Base-by-base conservation (phyloP, 192 early-diverging fungal genomes). In the Podila horticola region DNA sequence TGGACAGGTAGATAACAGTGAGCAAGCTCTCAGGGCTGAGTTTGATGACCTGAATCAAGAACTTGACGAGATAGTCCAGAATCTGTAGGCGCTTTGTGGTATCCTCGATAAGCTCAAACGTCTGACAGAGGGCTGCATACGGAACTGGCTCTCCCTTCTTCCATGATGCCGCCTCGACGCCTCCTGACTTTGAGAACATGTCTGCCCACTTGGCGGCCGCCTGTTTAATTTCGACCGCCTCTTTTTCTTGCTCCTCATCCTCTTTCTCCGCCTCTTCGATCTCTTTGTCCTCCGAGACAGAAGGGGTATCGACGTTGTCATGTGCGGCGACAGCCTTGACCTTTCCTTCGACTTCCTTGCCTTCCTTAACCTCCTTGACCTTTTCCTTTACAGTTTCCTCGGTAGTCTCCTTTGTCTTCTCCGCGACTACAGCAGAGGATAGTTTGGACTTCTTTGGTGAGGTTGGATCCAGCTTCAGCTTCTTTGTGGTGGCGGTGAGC, bases 31-130 rank as follows among this genome's bases (percentile, higher is more conserved):
- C 74, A 0, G 95, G 92, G 26, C 85, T 90, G 20, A 74, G 70
- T 38, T 88, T 72, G 33, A 97, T 93, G 26, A 95, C 91, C 26
- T 79, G 63, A 10, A 81, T 63, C 64, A 97, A 92, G 62, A 97
- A 92, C 9, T 90, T 84, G 19, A 91, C 92, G 57, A 96, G 72
- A 73, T 86, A 87, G 38, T 91, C 89, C 13, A 88, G 83, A 63
- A 96, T 97, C 71, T 93, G 89, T 28, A 95, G 84, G 58, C 96
- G 86, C 82, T 98, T 98, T 38, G 97, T 96, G 7, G 96, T 98
- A 13, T 79, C 88, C 74, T 96, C 97, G 66, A 96, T 93, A 30
- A 82, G 65, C 58, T 96, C 97, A 82, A 98, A 98, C 11, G 94
- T 95, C 59, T 93, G 90, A 87, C 97, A 98, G 11, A 99, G 85